Conservation (phyloP, 179 eudicot species). For the Pouteria campechiana region DNA sequence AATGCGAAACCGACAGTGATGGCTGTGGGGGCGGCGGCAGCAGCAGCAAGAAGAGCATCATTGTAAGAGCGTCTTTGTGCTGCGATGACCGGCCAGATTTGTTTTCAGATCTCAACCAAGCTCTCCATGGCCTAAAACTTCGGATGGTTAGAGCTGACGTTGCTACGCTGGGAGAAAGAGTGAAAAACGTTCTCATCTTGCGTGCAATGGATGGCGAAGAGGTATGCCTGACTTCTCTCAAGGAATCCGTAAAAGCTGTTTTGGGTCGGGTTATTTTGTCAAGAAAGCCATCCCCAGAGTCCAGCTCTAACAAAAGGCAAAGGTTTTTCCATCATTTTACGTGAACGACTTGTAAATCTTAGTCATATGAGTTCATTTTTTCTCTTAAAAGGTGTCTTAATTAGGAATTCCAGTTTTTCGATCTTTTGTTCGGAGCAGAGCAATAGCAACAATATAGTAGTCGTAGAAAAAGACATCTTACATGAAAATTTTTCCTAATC, state of each 20-base stretch:
- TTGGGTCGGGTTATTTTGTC: conserved; percentile 40
- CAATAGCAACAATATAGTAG: too few species aligned
- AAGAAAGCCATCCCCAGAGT: conserved; percentile 25
- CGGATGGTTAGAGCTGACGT: conserved; percentile 46
- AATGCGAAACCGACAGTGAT: conserved; percentile 12
- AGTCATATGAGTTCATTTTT: too few species aligned
- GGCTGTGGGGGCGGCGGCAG: background rate
- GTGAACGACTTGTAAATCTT: too few species aligned
- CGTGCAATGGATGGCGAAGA: conserved; percentile 11
- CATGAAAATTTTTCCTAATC: too few species aligned
- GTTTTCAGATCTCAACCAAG: conserved; percentile 44
- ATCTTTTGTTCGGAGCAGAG: too few species aligned
- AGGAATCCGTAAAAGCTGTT: conserved; percentile 39
- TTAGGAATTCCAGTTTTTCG: too few species aligned
- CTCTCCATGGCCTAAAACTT: conserved; percentile 40
- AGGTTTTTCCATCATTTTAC: too few species aligned
- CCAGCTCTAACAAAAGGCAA: conserved; percentile 70
- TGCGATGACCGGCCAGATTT: conserved; percentile 83
- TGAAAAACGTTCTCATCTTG: conserved; percentile 39
- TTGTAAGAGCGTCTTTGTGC: conserved; percentile 55
- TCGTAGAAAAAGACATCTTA: too few species aligned
- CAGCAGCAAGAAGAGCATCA: conserved; percentile 2
- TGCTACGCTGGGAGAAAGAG: conserved; percentile 65
- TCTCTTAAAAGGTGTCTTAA: too few species aligned
- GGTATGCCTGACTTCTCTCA: conserved; percentile 15